Evolutionary conservation across 805 yeast genomes (phyloP).

Genomic region (Zygoascus biomembranicola): DNA sequence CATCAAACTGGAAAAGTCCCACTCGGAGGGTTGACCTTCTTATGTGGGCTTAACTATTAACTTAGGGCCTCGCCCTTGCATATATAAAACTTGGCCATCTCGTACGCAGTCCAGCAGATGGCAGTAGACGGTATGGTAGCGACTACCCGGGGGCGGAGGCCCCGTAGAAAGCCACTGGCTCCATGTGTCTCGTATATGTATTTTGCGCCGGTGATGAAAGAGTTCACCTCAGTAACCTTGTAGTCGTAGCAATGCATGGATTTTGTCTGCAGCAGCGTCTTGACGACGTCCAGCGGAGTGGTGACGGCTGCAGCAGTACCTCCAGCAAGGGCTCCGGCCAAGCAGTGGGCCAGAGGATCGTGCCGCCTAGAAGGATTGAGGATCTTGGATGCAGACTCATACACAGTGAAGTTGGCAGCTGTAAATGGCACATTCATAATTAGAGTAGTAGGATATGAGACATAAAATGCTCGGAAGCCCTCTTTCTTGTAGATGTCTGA

Average conservation of each 20-base stretch:
- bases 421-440: conserved; percentile 92
- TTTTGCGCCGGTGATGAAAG: conserved; percentile 62
- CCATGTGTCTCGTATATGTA: conserved; percentile 45
- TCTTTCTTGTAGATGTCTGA: conserved; percentile 27
- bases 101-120: conserved; percentile 95
- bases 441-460: conserved; percentile 90
- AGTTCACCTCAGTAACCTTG: conserved; percentile 46
- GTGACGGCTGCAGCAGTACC: conserved; percentile 93
- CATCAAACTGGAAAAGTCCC: background rate
- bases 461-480: conserved; percentile 66
- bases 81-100: conserved; percentile 80
- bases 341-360: conserved; percentile 86
- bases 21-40: background rate
- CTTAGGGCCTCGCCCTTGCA: background rate
- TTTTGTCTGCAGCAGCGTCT: conserved; percentile 83
- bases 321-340: conserved; percentile 91
- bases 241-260: conserved; percentile 24
- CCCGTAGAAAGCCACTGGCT: conserved; percentile 64
- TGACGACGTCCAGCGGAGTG: conserved; percentile 89
- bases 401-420: conserved; percentile 86
- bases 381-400: conserved; percentile 71
- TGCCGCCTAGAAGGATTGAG: conserved; percentile 68
- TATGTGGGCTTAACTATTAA: too few species aligned
- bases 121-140: conserved; percentile 95
- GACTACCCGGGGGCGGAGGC: conserved; percentile 82